Conservation (phyloP, 352 stramenopile genomes). For the Aphanomyces astaci region DNA sequence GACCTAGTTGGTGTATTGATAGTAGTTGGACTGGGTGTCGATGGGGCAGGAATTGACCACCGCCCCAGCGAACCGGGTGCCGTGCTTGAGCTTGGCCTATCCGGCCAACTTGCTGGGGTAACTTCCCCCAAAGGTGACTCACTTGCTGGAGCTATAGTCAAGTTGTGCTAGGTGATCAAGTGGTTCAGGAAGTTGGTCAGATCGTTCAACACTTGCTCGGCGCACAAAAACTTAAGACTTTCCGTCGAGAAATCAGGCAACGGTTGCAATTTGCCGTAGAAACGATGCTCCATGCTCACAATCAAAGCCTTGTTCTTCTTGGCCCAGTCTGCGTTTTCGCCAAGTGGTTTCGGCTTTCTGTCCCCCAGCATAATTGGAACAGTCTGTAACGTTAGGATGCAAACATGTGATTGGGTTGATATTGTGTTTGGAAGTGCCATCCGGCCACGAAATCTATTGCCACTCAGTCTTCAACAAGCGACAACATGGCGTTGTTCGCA, state of each 20-base stretch:
- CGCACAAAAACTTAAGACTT: constrained; percentile 19
- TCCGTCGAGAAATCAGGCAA: not conserved
- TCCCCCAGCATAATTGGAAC: no score
- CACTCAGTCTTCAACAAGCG: no score
- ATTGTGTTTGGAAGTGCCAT: no score
- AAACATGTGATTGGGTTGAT: no score
- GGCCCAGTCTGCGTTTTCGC: no score
- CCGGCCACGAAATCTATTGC: no score
- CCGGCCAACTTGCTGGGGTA: constrained; percentile 76
- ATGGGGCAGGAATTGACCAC: constrained; percentile 54
- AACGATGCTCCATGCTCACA: not conserved
- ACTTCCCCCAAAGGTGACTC: constrained; percentile 70
- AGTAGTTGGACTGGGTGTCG: constrained; percentile 51
- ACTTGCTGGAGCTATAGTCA: constrained; percentile 39
- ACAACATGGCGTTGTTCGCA: no score
- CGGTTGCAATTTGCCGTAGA: constrained; percentile 39
- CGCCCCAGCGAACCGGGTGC: not conserved
- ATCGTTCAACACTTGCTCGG: constrained; percentile 61
- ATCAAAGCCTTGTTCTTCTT: not conserved
- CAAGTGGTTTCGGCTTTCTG: no score
- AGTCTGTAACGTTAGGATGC: no score
- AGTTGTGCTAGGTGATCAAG: constrained; percentile 25
- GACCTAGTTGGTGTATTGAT: constrained; percentile 69
- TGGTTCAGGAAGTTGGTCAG: constrained; percentile 71
- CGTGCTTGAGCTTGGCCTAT: constrained; percentile 42